Evolutionary conservation across 306 rosid genomes (phyloP).

Genomic region (Castanea mollissima): DNA sequence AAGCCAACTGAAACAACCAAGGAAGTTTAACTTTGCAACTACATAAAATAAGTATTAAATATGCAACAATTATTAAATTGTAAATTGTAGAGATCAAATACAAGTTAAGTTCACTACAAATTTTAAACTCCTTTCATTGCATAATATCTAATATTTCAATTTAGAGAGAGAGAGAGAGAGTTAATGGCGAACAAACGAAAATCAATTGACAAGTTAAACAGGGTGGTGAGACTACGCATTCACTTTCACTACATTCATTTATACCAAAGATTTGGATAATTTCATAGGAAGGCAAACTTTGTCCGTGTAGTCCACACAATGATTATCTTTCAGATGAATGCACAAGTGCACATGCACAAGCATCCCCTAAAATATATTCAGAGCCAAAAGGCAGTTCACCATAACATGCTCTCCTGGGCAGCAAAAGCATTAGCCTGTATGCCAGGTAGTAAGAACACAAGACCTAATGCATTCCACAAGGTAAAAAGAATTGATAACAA

Average conservation of each 20-base stretch:
- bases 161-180: neutral
- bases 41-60: neutral
- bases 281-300: no score
- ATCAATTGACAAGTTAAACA: neutral
- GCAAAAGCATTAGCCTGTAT: no score
- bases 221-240: neutral
- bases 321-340: neutral
- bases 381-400: no score
- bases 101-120: neutral
- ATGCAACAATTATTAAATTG: neutral
- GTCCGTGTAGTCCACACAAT: neutral
- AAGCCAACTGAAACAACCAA: constrained; percentile 60
- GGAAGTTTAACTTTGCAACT: constrained; percentile 11
- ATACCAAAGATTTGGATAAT: no score
- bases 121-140: neutral
- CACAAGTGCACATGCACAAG: neutral
- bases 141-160: neutral
- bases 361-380: no score
- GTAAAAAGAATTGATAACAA: no score
- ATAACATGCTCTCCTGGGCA: no score
- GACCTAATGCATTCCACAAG: neutral
- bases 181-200: neutral
- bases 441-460: neutral
- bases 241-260: no score
- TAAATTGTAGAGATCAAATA: neutral